Evolutionary conservation across 2,329 filamentous ascomycete species (phyloP), one percentile per base, ranked within the genome.

Genomic region (Nemania sp.): DNA sequence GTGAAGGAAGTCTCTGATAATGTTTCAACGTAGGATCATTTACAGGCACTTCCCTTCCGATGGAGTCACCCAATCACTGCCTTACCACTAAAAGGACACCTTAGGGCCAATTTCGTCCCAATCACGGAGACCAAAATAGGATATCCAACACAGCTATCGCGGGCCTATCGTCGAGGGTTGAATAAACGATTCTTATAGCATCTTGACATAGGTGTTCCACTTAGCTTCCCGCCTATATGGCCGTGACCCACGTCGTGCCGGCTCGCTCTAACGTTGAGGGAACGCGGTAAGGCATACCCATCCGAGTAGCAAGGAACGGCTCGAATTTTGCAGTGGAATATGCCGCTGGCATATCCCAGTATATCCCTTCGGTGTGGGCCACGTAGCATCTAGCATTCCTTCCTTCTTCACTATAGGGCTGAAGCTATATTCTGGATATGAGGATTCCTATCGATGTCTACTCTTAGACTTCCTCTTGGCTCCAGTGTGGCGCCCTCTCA

Each of bases 201-300:
- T 54, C 42, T 18, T 39, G 39, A 52, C 43, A 12, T 6, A n/a
- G 34, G 7, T 25, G 32, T 45, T 15, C 35, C 35, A 12, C 55
- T 17, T 57, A 39, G 32, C 40, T 45, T 21, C 52, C 55, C 57
- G 17, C 39, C 50, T 62, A 4, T 25, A 58, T 64, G 64, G 61
- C 64, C 11, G 59, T 61, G 61, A 57, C 48, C 62, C 57, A 64
- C 60, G 58, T 53, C 54, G 40, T 55, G 52, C 47, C 55, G 21
- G 46, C 25, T 43, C 39, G 29, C 54, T 53, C 47, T 62, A 32
- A 59, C 47, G 37, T 62, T 53, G 61, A 37, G 58, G 59, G 64
- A 60, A 56, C 42, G 13, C 45, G 56, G 64, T 15, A 64, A 66
- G 64, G 58, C 64, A 56, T 42, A 60, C 45, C 61, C 46, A 42